Base-by-base conservation (phyloP, 345 rosid genomes). In the Conringia planisiliqua region DNA sequence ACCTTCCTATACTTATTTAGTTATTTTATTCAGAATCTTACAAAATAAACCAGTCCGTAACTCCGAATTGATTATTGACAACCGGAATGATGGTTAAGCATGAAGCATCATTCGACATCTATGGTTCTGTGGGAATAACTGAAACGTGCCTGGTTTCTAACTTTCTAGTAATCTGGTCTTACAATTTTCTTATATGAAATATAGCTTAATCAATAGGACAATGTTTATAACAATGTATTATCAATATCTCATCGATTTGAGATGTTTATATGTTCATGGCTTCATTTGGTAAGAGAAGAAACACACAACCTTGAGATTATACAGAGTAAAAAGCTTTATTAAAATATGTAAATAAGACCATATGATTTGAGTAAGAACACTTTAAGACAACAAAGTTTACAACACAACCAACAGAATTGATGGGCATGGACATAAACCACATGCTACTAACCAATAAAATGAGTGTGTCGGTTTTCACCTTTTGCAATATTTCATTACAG, bases 381-480 rank as follows among this genome's bases (percentile, higher is more conserved):
- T 74, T 66, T 52, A 66, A 58, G 60, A 43, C 61, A 66, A 17
- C 52, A 74, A 74, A 74, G 60, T 66, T 50, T 74, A 65, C 39
- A 46, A 65, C 66, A 55, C 57, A 40, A 39, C 56, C 52, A 75
- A 68, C 68, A 50, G 5, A 69, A 43, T 76, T 52, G 74, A 60
- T 68, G 66, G 48, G 62, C 20, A 60, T 51, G 43, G 74, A 62
- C 69, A 76, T 61, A 68, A 61, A 68, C 27, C 74, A 75, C 63
- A 75, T 75, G 79, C 70, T 67, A 68, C 68, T 67, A 75, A 67
- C 79, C 68, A 50, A 67, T 61, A 50, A 69, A 43, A 76, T 76
- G 79, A 76, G 70, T 76, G 64, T 76, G 79, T 70, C 79, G 75
- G 71, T 54, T 68, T 62, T 69, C 59, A 76, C 59, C 71, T 69